Conservation (phyloP, 805 yeast genomes). For the Spathaspora passalidarum region DNA sequence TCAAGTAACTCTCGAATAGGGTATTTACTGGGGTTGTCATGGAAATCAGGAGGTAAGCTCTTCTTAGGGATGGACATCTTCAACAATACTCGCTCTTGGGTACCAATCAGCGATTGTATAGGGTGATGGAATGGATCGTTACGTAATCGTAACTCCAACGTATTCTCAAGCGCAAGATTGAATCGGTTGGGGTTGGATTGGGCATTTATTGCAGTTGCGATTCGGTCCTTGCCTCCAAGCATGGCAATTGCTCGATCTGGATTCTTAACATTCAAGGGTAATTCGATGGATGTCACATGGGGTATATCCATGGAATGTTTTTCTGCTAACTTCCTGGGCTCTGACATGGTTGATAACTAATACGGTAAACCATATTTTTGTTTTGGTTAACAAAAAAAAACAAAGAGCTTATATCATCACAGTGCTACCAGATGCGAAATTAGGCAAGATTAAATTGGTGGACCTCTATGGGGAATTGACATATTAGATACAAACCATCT, state of each 20-base stretch:
- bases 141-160: constrained; percentile 40
- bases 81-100: constrained; percentile 56
- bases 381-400: neutral
- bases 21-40: constrained; percentile 28
- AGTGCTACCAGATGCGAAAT: no score
- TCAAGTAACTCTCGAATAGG: constrained; percentile 40
- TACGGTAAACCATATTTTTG: neutral
- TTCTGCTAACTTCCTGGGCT: constrained; percentile 1
- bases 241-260: constrained; percentile 59
- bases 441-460: no score
- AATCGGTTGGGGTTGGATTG: constrained; percentile 21
- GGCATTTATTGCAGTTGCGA: constrained; percentile 40
- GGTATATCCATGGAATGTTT: constrained; percentile 64
- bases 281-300: constrained; percentile 69
- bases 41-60: constrained; percentile 37
- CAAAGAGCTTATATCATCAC: no score
- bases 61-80: constrained; percentile 61
- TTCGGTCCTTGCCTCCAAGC: constrained; percentile 60
- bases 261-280: constrained; percentile 70
- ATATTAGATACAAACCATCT: no score
- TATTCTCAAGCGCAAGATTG: constrained; percentile 27
- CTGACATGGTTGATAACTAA: neutral
- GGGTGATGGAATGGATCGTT: constrained; percentile 58
- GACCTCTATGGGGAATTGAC: no score
- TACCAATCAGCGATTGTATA: constrained; percentile 49